Base-by-base conservation (phyloP, 2,329 filamentous ascomycete genomes). In the Ophiocordyceps australis region DNA sequence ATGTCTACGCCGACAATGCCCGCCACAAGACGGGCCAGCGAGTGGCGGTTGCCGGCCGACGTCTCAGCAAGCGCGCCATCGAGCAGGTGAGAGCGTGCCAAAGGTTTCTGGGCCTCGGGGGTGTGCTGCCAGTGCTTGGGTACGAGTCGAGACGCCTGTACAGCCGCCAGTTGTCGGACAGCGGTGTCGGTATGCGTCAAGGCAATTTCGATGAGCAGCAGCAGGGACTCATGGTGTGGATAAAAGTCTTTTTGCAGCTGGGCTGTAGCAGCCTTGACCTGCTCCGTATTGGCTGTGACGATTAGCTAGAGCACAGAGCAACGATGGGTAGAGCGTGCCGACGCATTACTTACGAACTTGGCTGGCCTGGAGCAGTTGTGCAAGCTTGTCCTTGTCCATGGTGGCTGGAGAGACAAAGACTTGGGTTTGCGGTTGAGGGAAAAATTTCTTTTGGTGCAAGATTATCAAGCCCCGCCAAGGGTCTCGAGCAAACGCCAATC, bases 181-280 rank as follows among this genome's bases (percentile, higher is more conserved):
- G 74, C 68, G 24, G 65, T 49, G 44, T 73, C 62, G 32, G 73
- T 61, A 52, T 93, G 76, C 30, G 76, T 80, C 40, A 82, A 77
- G 39, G 91, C 66, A 43, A 94, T 74, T 55, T 94, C 82, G 38
- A 95, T 69, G 34, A 95, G 75, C 41, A 80, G 72, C 29, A 86
- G 65, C 30, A 95, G 71, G 11, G 82, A 81, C 42, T 83, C 70
- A 20, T 86, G 77, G 39, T 82, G 70, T 42, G 72, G 74, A 61
- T 92, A 95, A 63, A 81, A 95, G 55, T 79, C 80, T 54, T 91
- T 89, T 55, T 92, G 85, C 32, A 95, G 71, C 42, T 83, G 74
- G 31, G 78, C 72, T 12, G 86, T 98, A 35, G 85, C 82, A 38
- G 78, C 72, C 67, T 94, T 91, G 52, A 92, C 74, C 54, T 74